Conservation (phyloP, 1,139 yeast genomes). For the Geotrichum klebahnii region DNA sequence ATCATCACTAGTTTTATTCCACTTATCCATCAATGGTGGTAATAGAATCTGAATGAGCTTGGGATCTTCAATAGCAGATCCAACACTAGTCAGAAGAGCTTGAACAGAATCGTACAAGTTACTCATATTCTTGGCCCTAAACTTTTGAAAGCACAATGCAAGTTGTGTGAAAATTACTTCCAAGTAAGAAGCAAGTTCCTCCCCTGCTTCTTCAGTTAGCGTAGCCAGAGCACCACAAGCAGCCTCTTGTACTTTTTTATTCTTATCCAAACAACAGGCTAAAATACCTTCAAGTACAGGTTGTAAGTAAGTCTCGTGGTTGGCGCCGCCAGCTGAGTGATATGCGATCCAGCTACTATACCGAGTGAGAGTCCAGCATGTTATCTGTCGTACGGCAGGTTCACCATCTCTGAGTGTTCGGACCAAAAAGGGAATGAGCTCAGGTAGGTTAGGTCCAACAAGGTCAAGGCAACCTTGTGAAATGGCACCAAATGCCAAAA, state of each 20-base stretch:
- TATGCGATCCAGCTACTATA: constrained; percentile 70
- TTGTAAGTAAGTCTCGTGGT: constrained; percentile 55
- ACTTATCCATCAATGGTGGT: constrained; percentile 76
- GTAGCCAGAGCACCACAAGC: constrained; percentile 85
- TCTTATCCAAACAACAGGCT: constrained; percentile 68
- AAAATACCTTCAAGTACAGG: constrained; percentile 78
- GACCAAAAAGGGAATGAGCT: constrained; percentile 77
- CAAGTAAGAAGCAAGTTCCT: constrained; percentile 53
- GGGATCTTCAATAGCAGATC: constrained; percentile 43
- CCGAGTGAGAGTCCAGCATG: constrained; percentile 93
- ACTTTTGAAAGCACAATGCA: constrained; percentile 65
- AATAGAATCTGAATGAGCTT: constrained; percentile 58
- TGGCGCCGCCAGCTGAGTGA: constrained; percentile 48
- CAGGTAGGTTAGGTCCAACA: constrained; percentile 69
- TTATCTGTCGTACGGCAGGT: constrained; percentile 83
- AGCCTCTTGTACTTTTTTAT: constrained; percentile 90
- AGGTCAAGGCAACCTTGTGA: constrained; percentile 80
- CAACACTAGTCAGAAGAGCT: constrained; percentile 77
- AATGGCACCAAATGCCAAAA: constrained; percentile 91
- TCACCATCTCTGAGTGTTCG: constrained; percentile 71
- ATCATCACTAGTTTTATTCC: constrained; percentile 69
- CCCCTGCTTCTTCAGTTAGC: constrained; percentile 74
- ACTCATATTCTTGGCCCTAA: constrained; percentile 77
- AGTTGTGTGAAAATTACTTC: constrained; percentile 67
- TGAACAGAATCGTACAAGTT: constrained; percentile 89